phyloP scores from a whole-genome alignment of 139 green algal species.

The Zygnema cylindricum region DNA sequence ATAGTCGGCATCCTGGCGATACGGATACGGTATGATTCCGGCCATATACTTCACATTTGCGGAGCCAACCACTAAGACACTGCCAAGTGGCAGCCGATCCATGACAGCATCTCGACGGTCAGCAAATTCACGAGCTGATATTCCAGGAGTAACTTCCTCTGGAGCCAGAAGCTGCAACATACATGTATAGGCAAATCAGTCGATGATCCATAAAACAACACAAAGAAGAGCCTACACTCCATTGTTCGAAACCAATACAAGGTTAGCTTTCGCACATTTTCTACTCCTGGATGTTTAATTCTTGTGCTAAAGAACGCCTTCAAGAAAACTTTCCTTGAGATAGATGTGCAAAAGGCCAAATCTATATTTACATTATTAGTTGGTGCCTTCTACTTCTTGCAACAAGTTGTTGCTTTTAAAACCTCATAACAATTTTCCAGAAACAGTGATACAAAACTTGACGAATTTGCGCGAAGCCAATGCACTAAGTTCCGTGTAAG shows the following conservation, averaged over 20 bases:
- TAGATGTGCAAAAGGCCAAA: no score
- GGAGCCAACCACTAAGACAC: slow-evolving; percentile 75
- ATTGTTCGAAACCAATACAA: background rate
- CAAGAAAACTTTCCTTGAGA: no score
- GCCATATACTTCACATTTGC: slow-evolving; percentile 73
- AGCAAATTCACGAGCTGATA: slow-evolving; percentile 70
- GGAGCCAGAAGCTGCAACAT: slow-evolving; percentile 61
- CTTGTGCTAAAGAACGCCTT: no score
- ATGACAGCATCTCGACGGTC: slow-evolving; percentile 67
- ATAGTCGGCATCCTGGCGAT: slow-evolving; percentile 83
- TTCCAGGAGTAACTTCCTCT: slow-evolving; percentile 73
- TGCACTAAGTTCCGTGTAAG: no score
- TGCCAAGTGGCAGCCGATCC: slow-evolving; percentile 68
- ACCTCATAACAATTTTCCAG: no score
- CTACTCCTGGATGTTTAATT: background rate
- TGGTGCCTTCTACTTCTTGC: no score
- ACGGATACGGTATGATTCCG: slow-evolving; percentile 85
- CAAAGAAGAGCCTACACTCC: background rate
- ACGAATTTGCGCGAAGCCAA: no score
- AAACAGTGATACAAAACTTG: no score
- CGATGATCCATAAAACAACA: background rate
- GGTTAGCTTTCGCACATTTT: background rate
- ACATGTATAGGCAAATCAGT: background rate
- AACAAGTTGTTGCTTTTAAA: no score
- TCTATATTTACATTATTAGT: background rate